Conservation (phyloP, 2,329 filamentous ascomycete genomes). For the Coniochaeta hoffmannii region DNA sequence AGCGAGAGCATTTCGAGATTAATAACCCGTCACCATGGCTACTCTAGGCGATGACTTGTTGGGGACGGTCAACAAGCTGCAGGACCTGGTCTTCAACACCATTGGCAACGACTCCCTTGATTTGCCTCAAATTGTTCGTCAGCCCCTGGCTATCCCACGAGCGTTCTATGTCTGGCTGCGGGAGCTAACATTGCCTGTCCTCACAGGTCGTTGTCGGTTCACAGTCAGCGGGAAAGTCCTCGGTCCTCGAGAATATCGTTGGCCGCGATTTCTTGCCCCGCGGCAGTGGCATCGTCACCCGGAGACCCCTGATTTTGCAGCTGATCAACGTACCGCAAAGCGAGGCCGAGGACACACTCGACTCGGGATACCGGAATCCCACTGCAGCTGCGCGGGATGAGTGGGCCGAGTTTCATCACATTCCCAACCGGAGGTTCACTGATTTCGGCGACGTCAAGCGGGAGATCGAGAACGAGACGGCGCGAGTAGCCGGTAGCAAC, state of each 20-base stretch:
- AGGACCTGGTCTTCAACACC: slow-evolving; percentile 98
- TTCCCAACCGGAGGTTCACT: slow-evolving; percentile 82
- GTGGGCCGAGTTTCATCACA: slow-evolving; percentile 96
- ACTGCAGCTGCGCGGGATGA: slow-evolving; percentile 58
- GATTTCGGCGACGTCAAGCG: slow-evolving; percentile 97
- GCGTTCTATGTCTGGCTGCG: slow-evolving; percentile 2
- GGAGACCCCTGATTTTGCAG: slow-evolving; percentile 89
- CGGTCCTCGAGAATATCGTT: slow-evolving; percentile 97
- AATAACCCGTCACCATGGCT: slow-evolving; percentile 60
- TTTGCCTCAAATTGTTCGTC: slow-evolving; percentile 89
- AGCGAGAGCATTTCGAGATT: not conserved
- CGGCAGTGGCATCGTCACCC: slow-evolving; percentile 93
- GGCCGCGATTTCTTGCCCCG: slow-evolving; percentile 94
- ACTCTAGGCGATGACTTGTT: slow-evolving; percentile 93
- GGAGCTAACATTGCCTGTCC: slow-evolving; percentile 10
- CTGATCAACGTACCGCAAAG: slow-evolving; percentile 93
- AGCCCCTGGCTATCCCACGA: slow-evolving; percentile 2
- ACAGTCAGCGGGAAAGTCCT: slow-evolving; percentile 97
- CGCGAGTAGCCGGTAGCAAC: slow-evolving; percentile 65
- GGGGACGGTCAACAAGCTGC: slow-evolving; percentile 93
- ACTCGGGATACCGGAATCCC: slow-evolving; percentile 69
- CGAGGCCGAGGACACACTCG: slow-evolving; percentile 56
- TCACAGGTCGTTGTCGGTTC: slow-evolving; percentile 91
- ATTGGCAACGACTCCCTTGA: slow-evolving; percentile 98
- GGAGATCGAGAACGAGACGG: slow-evolving; percentile 84